These are phyloP conservation scores for Sclerotiophoma versabilis DNA, from an alignment of 2,329 filamentous ascomycete species.

Conservation along the genomic window DNA sequence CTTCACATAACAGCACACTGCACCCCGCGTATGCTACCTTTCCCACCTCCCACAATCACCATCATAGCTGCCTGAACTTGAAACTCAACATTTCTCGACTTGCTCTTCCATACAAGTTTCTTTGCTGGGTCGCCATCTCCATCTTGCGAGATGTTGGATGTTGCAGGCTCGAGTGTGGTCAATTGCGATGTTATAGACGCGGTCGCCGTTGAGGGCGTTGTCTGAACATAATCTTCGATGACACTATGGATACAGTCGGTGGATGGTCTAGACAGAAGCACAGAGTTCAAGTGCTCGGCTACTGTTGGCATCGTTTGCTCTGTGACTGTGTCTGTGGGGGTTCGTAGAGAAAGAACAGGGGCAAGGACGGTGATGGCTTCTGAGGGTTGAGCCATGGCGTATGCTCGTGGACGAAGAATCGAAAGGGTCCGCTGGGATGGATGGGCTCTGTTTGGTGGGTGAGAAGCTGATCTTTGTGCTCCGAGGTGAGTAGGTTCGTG, in stretches of 20 bases:
- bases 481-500: neutral
- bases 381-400: neutral
- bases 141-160: no score
- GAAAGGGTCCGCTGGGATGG: neutral
- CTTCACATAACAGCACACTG: slow-evolving; percentile 13
- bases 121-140: neutral
- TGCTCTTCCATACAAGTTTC: neutral
- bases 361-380: neutral
- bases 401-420: neutral
- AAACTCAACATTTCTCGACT: neutral
- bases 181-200: neutral
- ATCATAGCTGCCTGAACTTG: neutral
- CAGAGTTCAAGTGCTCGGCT: no score
- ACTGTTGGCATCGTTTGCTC: no score
- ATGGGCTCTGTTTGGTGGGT: neutral
- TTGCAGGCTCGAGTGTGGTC: neutral
- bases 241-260: neutral
- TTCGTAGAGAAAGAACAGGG: neutral
- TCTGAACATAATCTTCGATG: neutral
- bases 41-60: neutral
- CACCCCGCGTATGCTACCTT: slow-evolving; percentile 1
- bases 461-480: neutral
- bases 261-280: neutral
- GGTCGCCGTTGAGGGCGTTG: neutral
- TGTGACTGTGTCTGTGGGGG: neutral